Base-by-base conservation (phyloP, 2,329 filamentous ascomycete species). In the Aspergillus carbonarius region DNA sequence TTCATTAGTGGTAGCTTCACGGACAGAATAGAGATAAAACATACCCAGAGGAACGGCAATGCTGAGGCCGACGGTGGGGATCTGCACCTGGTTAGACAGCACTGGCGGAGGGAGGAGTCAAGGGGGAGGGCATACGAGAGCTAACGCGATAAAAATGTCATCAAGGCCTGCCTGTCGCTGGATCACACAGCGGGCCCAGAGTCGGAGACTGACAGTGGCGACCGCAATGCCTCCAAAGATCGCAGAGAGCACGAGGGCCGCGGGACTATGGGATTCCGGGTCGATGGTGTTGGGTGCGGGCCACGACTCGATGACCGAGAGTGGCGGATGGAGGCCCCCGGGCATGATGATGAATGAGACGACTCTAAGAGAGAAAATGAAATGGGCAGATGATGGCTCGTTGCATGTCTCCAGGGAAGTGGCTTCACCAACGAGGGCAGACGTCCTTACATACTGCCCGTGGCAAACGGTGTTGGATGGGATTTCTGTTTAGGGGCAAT, bases 261-360 rank as follows among this genome's bases (percentile, higher is more conserved):
- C 55, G 7, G 47, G 27, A 13, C 55, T 47, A 46, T 57, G 55
- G 17, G 55, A 44, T 25, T 57, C 55, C 5, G 55, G 55, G n/a
- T 57, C 44, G 55, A 44, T 37, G 27, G 48, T 57, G 10, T 57
- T 57, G 13, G 37, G 32, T 2, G 55, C 32, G 3, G 55, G 55
- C 55, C 55, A 57, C 15, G 55, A 57, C 20, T 34, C 55, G 27
- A 57, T 57, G 25, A 57, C 55, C 37, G 55, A 52, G 12, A 46
- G 44, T 15, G 55, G 55, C n/a, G 55, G 55, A 46, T 42, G 27
- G 8, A 57, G 25, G 17, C 55, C 55, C 23, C 55, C 55, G 4
- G 55, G 37, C 55, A 57, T 57, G 37, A 8, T 46, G 48, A 46
- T 20, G 12, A 12, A 37, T 6, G 10, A 25, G n/a, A n/a, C n/a